A percentile compares a stretch with the other conserved stretches of the same genome.
phyloP scores from a whole-genome alignment of 495 filamentous ascomycete species.

The Talaromyces adpressus region DNA sequence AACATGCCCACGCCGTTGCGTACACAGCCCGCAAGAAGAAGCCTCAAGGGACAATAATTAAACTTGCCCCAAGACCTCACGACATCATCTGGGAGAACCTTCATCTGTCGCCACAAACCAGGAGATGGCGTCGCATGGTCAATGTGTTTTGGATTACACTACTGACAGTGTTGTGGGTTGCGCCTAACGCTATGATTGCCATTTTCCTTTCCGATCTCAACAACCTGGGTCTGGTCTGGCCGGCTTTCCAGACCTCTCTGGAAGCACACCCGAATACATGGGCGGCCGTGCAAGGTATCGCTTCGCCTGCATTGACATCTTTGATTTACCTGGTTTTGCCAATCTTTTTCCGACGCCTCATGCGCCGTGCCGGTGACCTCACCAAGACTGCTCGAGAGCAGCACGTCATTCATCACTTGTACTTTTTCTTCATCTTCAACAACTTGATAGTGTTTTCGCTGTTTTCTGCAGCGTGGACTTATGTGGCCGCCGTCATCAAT shows the following conservation, averaged over 20 bases:
- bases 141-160: slow-evolving; percentile 77
- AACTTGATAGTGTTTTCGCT: slow-evolving; percentile 90
- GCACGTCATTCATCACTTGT: slow-evolving; percentile 88
- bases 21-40: slow-evolving; percentile 73
- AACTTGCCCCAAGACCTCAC: slow-evolving; percentile 75
- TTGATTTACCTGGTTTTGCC: slow-evolving; percentile 84
- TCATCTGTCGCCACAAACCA: slow-evolving; percentile 53
- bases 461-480: slow-evolving; percentile 73
- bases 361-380: slow-evolving; percentile 71
- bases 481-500: slow-evolving; percentile 57
- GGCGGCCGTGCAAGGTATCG: slow-evolving; percentile 89
- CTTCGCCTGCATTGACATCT: slow-evolving; percentile 84
- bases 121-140: slow-evolving; percentile 64
- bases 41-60: slow-evolving; percentile 70
- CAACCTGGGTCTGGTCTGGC: slow-evolving; percentile 78
- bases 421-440: slow-evolving; percentile 97
- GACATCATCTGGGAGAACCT: slow-evolving; percentile 98
- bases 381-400: slow-evolving; percentile 89
- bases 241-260: slow-evolving; percentile 59
- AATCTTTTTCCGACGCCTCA: slow-evolving; percentile 79
- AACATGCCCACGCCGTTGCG: slow-evolving; percentile 82
- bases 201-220: slow-evolving; percentile 82
- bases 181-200: slow-evolving; percentile 91
- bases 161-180: slow-evolving; percentile 83
- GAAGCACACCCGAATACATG: slow-evolving; percentile 55